Conservation (phyloP, 2,329 filamentous ascomycete species). For the Orbilia quercus region DNA sequence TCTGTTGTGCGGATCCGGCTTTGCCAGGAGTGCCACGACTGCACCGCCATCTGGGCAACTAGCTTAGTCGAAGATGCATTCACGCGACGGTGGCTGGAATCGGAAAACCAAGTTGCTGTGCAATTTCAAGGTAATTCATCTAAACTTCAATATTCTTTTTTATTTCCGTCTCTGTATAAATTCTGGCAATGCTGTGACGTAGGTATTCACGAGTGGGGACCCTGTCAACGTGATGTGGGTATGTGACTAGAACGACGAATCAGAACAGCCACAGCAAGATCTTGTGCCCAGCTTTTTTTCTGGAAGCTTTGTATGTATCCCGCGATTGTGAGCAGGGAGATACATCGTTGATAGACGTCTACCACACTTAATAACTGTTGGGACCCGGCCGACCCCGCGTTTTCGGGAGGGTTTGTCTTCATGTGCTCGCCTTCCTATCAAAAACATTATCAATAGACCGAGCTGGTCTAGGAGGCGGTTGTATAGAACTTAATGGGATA, state of each 20-base stretch:
- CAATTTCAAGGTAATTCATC: background rate
- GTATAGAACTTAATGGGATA: background rate
- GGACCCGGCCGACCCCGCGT: conserved; percentile 24
- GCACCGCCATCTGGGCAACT: conserved; percentile 1
- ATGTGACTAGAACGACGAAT: conserved; percentile 34
- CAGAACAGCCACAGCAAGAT: background rate
- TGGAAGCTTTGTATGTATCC: background rate
- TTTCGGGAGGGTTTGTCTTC: background rate
- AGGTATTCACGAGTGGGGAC: conserved; percentile 7
- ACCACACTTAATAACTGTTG: background rate
- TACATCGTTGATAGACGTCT: background rate
- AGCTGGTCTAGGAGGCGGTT: no score
- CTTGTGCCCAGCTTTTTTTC: background rate
- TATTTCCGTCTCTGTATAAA: background rate
- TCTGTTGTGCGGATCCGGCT: background rate
- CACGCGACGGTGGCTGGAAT: background rate
- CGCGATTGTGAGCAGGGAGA: background rate
- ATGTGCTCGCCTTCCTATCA: no score
- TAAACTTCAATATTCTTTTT: background rate
- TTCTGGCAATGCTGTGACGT: conserved; percentile 11
- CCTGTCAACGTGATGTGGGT: conserved; percentile 49
- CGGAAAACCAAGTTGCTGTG: background rate
- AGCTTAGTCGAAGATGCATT: conserved; percentile 1
- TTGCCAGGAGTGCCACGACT: background rate
- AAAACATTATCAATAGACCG: no score